Conservation (phyloP, 2,329 filamentous ascomycete species). For the Aspergillus calidoustus region DNA sequence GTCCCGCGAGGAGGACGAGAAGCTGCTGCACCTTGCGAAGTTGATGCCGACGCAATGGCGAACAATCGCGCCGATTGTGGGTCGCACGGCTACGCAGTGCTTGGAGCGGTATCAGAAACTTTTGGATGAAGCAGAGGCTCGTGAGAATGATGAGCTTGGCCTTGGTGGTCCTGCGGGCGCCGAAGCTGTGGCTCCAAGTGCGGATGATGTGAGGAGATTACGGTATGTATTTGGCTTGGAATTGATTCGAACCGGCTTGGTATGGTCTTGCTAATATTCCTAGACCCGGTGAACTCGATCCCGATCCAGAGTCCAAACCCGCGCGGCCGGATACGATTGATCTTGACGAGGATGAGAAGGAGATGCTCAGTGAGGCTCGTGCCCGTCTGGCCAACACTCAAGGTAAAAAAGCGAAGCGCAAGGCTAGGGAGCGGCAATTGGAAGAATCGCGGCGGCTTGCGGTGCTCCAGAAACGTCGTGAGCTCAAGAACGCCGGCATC, state of each 20-base stretch:
- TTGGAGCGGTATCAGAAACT: slow-evolving; percentile 96
- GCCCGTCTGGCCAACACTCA: slow-evolving; percentile 96
- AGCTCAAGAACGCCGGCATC: slow-evolving; percentile 96
- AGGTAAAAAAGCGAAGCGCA: slow-evolving; percentile 98
- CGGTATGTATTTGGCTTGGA: slow-evolving; percentile 48
- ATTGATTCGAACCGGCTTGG: no score
- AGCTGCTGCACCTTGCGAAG: slow-evolving; percentile 93
- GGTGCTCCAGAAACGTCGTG: slow-evolving; percentile 88
- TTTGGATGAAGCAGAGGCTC: slow-evolving; percentile 90
- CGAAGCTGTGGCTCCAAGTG: slow-evolving; percentile 84
- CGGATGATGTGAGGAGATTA: slow-evolving; percentile 87
- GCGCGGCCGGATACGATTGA: slow-evolving; percentile 96
- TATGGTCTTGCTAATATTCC: slow-evolving; percentile 22
- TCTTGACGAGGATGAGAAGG: slow-evolving; percentile 98
- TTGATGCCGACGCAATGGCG: slow-evolving; percentile 99
- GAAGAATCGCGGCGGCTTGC: slow-evolving; percentile 92
- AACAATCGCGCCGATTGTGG: slow-evolving; percentile 95
- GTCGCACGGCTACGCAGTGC: slow-evolving; percentile 94
- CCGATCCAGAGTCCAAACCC: slow-evolving; percentile 96
- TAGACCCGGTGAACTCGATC: slow-evolving; percentile 86
- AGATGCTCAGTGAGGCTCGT: slow-evolving; percentile 97
- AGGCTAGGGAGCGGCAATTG: slow-evolving; percentile 91
- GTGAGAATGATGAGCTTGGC: slow-evolving; percentile 79
- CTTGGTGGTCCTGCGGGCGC: slow-evolving; percentile 76
- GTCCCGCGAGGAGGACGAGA: slow-evolving; percentile 98